Percentiles rank a stretch among this genome's conserved stretches.
These are phyloP conservation scores for Lentinula aciculospora DNA, from an alignment of 768 basidiomycete species.

Conservation along the genomic window DNA sequence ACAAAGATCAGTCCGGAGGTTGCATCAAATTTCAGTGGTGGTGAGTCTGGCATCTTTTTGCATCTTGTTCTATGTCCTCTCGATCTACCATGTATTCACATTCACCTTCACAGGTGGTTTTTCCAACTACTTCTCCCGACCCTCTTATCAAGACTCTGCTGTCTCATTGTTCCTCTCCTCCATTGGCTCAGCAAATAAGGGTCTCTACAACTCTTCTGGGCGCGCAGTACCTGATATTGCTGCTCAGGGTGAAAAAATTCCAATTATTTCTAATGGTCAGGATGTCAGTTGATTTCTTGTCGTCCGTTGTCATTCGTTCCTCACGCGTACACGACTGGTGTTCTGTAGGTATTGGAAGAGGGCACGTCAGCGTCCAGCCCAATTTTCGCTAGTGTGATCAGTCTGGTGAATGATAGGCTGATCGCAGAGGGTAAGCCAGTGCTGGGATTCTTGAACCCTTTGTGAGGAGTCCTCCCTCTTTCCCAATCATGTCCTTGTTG, in stretches of 20 bases:
- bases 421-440: slow-evolving; percentile 25
- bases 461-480: slow-evolving; percentile 10
- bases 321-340: too few species aligned
- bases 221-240: slow-evolving; percentile 37
- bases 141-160: slow-evolving; percentile 19
- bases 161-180: slow-evolving; percentile 17
- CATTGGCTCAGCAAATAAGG: slow-evolving; percentile 26
- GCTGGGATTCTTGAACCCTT: slow-evolving; percentile 32
- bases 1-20: slow-evolving; percentile 29
- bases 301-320: too few species aligned
- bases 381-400: slow-evolving; percentile 38
- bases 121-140: slow-evolving; percentile 30
- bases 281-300: not conserved
- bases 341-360: slow-evolving; percentile 15
- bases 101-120: slow-evolving; percentile 42
- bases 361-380: slow-evolving; percentile 48
- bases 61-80: not conserved
- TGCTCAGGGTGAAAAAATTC: slow-evolving; percentile 27
- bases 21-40: slow-evolving; percentile 36
- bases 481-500: too few species aligned
- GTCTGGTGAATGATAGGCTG: slow-evolving; percentile 39
- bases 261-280: slow-evolving; percentile 10
- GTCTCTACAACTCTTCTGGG: slow-evolving; percentile 40
- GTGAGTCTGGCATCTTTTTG: not conserved
- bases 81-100: not conserved